Base-by-base conservation (phyloP, 352 stramenopile species). In the Globisporangium abappressorium region DNA sequence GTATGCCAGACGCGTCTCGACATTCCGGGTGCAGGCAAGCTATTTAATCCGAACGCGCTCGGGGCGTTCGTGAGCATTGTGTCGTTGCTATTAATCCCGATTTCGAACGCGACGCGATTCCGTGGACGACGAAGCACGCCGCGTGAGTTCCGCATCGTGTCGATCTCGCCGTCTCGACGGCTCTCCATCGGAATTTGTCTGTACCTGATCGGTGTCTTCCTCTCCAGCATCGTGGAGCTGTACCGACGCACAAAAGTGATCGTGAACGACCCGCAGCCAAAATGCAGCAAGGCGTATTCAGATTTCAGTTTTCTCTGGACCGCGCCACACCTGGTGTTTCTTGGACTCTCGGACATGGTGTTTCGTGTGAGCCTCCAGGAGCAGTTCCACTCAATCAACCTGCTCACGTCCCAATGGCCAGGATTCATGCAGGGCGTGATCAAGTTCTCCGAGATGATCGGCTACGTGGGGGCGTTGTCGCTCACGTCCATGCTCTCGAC, bases 181-280 rank as follows among this genome's bases (percentile, higher is more conserved):
- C 84, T 90, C 61, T 84, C 73, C 8, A 70, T 89, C 51, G 79
- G 75, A 0, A 80, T 84, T 57, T 71, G 86, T 34, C 66, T 90
- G 18, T 89, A 83, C 28, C 74, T 92, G 20, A n/a, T 87, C 22
- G 73, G 78, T 8, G 63, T 93, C 33, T 95, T 95, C 65, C 60
- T 93, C 38, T 81, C 84, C 11, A 90, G 87, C 61, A 75, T 95
- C 46, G 76, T 92, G 15, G 85, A 93, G 71, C 75, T 95, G 0
- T 95, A 95, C 55, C 84, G 87, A 2, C 84, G 87, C 22, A 82
- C 80, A 38, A 61, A 72, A 33, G 61, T 24, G 15, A 62, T 77
- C 1, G 60, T 65, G 18, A 54, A 67, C n/a, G 63, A 64, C 5
- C 38, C 62, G 34, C 41, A 73, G 12, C 59, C 63, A 22, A 65